Evolutionary conservation across 78 protist genomes (phyloP), one percentile per base, ranked within the genome.

Genomic region (Creolimax fragrantissima): DNA sequence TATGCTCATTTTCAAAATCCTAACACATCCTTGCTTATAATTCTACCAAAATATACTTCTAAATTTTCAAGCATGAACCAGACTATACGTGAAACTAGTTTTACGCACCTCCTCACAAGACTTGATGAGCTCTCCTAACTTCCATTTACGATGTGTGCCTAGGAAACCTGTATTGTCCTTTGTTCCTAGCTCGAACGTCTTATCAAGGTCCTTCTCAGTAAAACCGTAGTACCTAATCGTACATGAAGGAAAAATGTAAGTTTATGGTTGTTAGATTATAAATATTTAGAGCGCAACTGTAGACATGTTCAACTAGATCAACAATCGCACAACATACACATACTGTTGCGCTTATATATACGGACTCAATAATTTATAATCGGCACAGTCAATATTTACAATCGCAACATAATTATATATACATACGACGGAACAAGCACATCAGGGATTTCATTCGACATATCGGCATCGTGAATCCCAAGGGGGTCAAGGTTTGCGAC

Each of bases 401-500:
- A n/a, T n/a, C n/a, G n/a, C n/a, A n/a, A n/a, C 74, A 58, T 58
- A 58, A 17, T 32, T 17, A 32, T 58, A 24, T 58, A 24, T 11
- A 11, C 86, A 83, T 83, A 83, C 86, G 41, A 39, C 44, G 7
- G 35, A 36, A 24, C 11, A 35, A 66, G 44, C 41, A 3, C 92
- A 32, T 58, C 3, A 4, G 85, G 35, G 44, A 11, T 35, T 3
- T 42, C 41, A 5, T n/a, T 42, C 88, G 36, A n/a, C 43, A 90
- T 41, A 44, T 41, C 92, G 7, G 92, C 67, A 44, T 90, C 42
- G 37, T 5, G 2, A n/a, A 90, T 90, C 41, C 86, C 58, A 3
- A 90, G 44, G 42, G 92, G 92, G 44, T 90, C 92, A 7, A 90
- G 43, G 41, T 90, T 6, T 11, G 92, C 92, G 11, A 74, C 11